phyloP scores from a whole-genome alignment of 1,284 basidiomycete genomes.

The Tylopilus sp. region DNA sequence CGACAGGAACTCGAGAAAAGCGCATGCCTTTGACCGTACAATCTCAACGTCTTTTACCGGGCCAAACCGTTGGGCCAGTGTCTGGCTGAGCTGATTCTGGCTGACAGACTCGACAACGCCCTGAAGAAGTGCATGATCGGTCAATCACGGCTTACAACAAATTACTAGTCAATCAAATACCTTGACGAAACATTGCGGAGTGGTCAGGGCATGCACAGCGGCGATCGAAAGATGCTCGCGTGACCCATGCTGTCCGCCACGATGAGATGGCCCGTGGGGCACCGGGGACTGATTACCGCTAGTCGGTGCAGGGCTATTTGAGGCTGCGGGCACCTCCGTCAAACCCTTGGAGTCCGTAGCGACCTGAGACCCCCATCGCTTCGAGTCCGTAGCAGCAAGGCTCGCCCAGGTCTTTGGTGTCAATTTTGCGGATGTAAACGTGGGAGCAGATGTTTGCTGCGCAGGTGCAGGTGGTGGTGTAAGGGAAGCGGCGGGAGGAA shows the following conservation, averaged over 20 bases:
- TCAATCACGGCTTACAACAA: conserved; percentile 5
- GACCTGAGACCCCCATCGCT: conserved; percentile 76
- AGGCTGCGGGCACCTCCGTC: conserved; percentile 53
- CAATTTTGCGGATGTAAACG: conserved; percentile 43
- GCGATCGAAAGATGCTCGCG: conserved; percentile 46
- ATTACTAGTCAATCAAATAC: conserved; percentile 38
- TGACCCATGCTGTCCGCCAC: conserved; percentile 27
- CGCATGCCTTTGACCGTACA: conserved; percentile 85
- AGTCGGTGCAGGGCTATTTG: conserved; percentile 41
- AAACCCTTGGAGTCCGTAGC: conserved; percentile 70
- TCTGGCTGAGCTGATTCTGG: conserved; percentile 53
- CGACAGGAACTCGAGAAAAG: conserved; percentile 86
- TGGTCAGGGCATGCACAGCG: conserved; percentile 61
- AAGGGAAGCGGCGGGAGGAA: conserved; percentile 32
- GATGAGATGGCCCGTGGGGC: conserved; percentile 34
- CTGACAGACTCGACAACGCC: conserved; percentile 75
- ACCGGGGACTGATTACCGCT: conserved; percentile 52
- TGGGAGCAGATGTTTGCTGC: conserved; percentile 32
- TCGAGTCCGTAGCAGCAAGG: conserved; percentile 76
- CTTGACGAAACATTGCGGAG: conserved; percentile 86
- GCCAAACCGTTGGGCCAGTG: conserved; percentile 74
- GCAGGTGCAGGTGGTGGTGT: conserved; percentile 34
- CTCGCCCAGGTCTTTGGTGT: conserved; percentile 86
- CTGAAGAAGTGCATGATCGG: conserved; percentile 32
- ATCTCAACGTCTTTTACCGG: conserved; percentile 87